A percentile compares a stretch with the other conserved stretches of the same genome.
Evolutionary conservation across 177 flowering plant genomes (phyloP).

Genomic region (Telopea speciosissima): DNA sequence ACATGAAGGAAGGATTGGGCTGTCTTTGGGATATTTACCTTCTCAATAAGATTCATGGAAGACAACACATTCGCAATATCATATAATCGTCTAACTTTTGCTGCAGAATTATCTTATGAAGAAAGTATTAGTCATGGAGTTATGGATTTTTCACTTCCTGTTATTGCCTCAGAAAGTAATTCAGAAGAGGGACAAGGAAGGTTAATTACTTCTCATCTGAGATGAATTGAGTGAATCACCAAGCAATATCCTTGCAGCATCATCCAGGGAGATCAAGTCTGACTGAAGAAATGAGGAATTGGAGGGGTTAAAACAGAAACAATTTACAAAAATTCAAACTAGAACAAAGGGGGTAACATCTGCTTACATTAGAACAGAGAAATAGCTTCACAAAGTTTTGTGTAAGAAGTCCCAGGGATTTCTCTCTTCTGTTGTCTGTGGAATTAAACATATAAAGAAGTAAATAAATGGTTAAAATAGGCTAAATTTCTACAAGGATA

Average conservation of each 20-base stretch:
- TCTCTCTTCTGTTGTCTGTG: slow-evolving; percentile 77
- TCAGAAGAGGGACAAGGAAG: neutral
- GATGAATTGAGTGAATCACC: slow-evolving; percentile 51
- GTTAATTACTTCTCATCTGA: slow-evolving; percentile 62
- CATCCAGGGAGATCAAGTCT: slow-evolving; percentile 71
- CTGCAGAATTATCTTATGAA: slow-evolving; percentile 44
- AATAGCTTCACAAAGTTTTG: slow-evolving; percentile 95
- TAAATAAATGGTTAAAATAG: neutral
- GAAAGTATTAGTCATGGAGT: slow-evolving; percentile 15
- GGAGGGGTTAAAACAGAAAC: neutral
- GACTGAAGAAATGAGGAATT: slow-evolving; percentile 28
- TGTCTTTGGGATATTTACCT: slow-evolving; percentile 40
- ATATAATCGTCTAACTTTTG: slow-evolving; percentile 84
- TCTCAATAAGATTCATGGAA: slow-evolving; percentile 83
- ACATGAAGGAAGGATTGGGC: neutral
- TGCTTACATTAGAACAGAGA: slow-evolving; percentile 63
- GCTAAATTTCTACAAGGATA: neutral
- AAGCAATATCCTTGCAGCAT: slow-evolving; percentile 78
- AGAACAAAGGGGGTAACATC: neutral
- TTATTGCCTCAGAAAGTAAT: neutral
- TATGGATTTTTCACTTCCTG: neutral
- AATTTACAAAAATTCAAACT: neutral
- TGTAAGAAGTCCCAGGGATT: slow-evolving; percentile 82
- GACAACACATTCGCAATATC: slow-evolving; percentile 98
- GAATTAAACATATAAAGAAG: neutral